phyloP scores from a whole-genome alignment of 2,329 filamentous ascomycete species.

The Hypoxylon sp. region DNA sequence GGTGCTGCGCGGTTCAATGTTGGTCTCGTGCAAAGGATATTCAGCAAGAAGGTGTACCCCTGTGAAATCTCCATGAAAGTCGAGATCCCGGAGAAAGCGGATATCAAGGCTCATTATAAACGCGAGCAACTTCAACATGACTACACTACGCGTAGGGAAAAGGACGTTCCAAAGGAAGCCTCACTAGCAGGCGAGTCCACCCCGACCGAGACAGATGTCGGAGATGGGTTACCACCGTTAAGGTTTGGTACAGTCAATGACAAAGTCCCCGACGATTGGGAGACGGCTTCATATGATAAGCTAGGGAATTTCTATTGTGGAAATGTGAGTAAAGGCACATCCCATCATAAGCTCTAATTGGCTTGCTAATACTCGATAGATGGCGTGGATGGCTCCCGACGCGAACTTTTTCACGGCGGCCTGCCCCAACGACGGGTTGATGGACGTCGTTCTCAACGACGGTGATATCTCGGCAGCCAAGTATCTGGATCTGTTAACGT shows the following conservation, averaged over 20 bases:
- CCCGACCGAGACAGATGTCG: constrained; percentile 50
- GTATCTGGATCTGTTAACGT: constrained; percentile 77
- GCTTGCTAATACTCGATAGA: constrained; percentile 62
- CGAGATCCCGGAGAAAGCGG: constrained; percentile 81
- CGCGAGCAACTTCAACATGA: constrained; percentile 54
- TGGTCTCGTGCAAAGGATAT: constrained; percentile 83
- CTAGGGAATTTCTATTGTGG: constrained; percentile 95
- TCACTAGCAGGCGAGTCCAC: constrained; percentile 45
- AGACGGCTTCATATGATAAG: constrained; percentile 78
- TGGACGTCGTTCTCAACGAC: constrained; percentile 87
- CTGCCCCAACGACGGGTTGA: constrained; percentile 84
- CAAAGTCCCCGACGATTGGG: constrained; percentile 82
- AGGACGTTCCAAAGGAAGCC: constrained; percentile 25
- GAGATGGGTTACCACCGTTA: constrained; percentile 76
- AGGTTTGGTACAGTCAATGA: constrained; percentile 86
- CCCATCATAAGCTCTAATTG: not conserved
- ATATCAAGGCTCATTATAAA: constrained; percentile 81
- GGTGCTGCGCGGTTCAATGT: constrained; percentile 86
- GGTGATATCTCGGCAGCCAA: constrained; percentile 79
- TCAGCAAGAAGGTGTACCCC: constrained; percentile 85
- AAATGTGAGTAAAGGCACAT: constrained; percentile 70
- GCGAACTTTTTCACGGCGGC: constrained; percentile 90
- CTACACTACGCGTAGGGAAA: constrained; percentile 52
- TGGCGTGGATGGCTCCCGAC: constrained; percentile 91
- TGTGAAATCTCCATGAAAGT: constrained; percentile 90